Conservation (phyloP, 73 alveolate genomes). For the Breviolum minutum region DNA sequence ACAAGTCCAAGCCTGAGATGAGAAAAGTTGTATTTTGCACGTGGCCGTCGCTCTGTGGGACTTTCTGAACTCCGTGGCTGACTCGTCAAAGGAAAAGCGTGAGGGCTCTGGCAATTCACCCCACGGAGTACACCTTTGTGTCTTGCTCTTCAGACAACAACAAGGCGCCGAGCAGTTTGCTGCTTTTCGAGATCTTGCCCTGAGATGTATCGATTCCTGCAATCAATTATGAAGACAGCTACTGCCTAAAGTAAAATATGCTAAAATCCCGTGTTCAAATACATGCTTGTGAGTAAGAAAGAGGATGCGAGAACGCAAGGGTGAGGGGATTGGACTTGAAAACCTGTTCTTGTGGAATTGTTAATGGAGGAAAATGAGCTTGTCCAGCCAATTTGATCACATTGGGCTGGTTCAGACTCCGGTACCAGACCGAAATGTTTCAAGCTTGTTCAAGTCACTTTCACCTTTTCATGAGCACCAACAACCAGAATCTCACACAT, state of each 20-base stretch:
- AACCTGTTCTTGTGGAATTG: no score
- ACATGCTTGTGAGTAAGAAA: no score
- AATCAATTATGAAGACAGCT: not conserved
- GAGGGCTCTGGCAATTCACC: constrained; percentile 98
- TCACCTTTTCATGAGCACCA: no score
- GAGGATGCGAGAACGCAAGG: not conserved
- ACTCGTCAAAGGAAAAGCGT: constrained; percentile 97
- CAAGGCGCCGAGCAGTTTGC: constrained; percentile 94
- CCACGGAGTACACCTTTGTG: constrained; percentile 99
- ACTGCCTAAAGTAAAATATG: not conserved
- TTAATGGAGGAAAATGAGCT: no score
- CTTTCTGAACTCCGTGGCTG: not conserved
- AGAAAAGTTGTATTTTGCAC: not conserved
- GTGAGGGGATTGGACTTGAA: no score
- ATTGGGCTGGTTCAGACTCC: no score
- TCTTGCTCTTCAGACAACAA: constrained; percentile 99
- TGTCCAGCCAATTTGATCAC: no score
- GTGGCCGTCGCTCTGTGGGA: not conserved
- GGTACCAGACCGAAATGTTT: no score
- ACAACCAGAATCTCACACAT: no score
- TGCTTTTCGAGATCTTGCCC: constrained; percentile 96
- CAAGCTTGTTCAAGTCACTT: no score
- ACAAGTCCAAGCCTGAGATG: constrained; percentile 96
- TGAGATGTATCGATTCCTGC: not conserved
- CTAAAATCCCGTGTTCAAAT: not conserved